phyloP scores from a whole-genome alignment of 108 stramenopile species.

The Bacterosira constricta region DNA sequence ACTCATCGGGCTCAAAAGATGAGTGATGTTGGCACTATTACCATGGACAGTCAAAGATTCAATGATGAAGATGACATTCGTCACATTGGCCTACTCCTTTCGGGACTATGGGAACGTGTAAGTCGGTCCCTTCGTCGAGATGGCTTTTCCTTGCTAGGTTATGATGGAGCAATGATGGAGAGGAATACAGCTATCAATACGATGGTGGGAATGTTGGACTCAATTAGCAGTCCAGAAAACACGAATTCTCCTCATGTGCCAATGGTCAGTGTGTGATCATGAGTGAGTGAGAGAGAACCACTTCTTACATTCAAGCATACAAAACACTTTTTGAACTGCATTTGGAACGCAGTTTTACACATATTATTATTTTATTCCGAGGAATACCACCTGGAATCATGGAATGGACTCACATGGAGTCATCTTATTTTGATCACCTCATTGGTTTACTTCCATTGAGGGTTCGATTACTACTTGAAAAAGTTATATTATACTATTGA shows the following conservation, averaged over 20 bases:
- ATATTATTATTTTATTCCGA: no score
- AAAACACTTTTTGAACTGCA: no score
- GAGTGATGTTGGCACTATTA: neutral
- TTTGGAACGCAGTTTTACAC: no score
- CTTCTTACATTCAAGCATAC: no score
- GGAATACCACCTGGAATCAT: no score
- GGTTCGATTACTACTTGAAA: no score
- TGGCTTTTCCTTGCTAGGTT: neutral
- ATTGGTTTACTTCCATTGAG: no score
- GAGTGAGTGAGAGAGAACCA: no score
- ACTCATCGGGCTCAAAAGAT: neutral
- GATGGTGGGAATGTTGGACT: neutral
- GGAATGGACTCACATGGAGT: no score
- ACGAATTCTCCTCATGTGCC: neutral
- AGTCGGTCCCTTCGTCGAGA: neutral
- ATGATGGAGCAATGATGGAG: neutral
- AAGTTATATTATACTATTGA: no score
- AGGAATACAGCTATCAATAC: conserved; percentile 1
- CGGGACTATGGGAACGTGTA: conserved; percentile 1
- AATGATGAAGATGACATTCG: conserved; percentile 1
- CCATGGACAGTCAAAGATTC: no score
- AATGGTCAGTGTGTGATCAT: neutral
- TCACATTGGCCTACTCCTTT: conserved; percentile 1
- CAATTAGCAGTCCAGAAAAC: neutral
- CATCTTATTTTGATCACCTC: no score